Percentiles rank a stretch among this genome's conserved stretches.
Evolutionary conservation across 306 rosid genomes (phyloP).

Genomic region (Sechiopsis laciniata): DNA sequence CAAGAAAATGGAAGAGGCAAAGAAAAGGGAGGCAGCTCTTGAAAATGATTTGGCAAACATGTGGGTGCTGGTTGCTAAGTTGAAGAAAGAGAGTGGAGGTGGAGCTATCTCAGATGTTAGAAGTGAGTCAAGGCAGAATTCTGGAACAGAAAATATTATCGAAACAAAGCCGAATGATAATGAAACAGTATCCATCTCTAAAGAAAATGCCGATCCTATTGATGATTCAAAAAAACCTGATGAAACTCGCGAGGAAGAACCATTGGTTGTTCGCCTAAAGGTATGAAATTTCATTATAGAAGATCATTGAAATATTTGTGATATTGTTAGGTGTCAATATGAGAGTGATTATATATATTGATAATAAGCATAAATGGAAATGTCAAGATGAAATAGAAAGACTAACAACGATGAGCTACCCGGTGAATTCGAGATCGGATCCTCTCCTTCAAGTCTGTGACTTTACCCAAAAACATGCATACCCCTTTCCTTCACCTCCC

Average conservation of each 20-base stretch:
- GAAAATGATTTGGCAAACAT: slow-evolving; percentile 98
- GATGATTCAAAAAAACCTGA: slow-evolving; percentile 40
- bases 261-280: slow-evolving; percentile 91
- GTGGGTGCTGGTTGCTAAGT: slow-evolving; percentile 99
- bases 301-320: not conserved
- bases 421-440: too few species aligned
- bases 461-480: too few species aligned
- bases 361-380: too few species aligned
- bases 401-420: too few species aligned
- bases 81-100: slow-evolving; percentile 80
- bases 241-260: slow-evolving; percentile 62
- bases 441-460: too few species aligned
- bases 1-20: slow-evolving; percentile 77
- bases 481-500: too few species aligned
- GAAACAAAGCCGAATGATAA: slow-evolving; percentile 34
- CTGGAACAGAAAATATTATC: slow-evolving; percentile 35
- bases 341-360: too few species aligned
- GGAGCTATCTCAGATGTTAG: slow-evolving; percentile 55
- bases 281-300: slow-evolving; percentile 25
- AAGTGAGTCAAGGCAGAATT: slow-evolving; percentile 41
- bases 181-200: slow-evolving; percentile 29
- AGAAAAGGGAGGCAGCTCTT: slow-evolving; percentile 86
- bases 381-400: too few species aligned
- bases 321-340: too few species aligned
- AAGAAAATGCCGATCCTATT: slow-evolving; percentile 33